Conservation (phyloP, 345 rosid genomes). For the Stellera chamaejasme region DNA sequence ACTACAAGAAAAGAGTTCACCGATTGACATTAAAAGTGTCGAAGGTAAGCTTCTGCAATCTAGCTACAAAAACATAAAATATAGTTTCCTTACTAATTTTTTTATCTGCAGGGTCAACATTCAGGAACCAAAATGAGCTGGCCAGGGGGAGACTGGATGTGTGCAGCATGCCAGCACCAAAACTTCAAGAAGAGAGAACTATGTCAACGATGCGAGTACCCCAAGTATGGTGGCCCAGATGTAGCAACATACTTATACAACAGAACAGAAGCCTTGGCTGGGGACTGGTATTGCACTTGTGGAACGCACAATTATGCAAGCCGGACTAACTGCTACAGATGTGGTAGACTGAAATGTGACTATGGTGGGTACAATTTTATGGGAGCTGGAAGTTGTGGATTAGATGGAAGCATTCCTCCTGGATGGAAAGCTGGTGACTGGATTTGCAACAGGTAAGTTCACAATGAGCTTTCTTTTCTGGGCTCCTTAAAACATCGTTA, state of each 20-base stretch:
- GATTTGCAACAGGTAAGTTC: constrained; percentile 62
- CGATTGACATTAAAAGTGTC: not conserved
- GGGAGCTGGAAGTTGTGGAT: constrained; percentile 10
- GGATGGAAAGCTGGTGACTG: constrained; percentile 98
- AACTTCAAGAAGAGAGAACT: constrained; percentile 67
- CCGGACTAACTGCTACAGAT: constrained; percentile 62
- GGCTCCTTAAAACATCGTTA: not conserved
- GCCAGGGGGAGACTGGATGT: constrained; percentile 79
- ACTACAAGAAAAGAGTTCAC: not conserved
- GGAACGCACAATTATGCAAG: constrained; percentile 84
- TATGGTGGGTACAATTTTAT: constrained; percentile 17
- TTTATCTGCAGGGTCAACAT: not conserved
- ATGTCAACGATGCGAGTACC: constrained; percentile 64
- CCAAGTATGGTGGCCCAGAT: constrained; percentile 63
- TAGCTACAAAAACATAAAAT: too few species aligned
- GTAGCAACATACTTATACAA: constrained; percentile 39
- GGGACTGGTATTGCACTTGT: constrained; percentile 89
- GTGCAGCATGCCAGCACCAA: constrained; percentile 59
- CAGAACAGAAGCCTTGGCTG: constrained; percentile 53
- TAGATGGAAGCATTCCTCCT: constrained; percentile 42
- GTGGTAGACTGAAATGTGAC: constrained; percentile 41
- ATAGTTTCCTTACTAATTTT: not conserved
- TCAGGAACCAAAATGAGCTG: constrained; percentile 42
- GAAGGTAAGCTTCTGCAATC: constrained; percentile 3
- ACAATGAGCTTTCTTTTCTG: not conserved